Evolutionary conservation across 345 rosid species (phyloP).

Genomic region (Durio zibethinus): DNA sequence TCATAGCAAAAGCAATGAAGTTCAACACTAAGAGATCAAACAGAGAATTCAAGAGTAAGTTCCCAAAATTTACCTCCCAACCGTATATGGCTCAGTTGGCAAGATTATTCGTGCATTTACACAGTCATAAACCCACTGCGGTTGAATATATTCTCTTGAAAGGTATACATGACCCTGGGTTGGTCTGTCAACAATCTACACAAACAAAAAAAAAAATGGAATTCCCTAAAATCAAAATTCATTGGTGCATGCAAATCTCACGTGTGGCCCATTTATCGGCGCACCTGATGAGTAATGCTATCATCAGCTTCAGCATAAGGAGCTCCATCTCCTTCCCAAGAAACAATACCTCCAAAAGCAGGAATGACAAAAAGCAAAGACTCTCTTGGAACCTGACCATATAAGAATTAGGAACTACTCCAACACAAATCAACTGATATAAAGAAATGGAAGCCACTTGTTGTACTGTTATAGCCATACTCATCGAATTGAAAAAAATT

Average conservation of each 20-base stretch:
- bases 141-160: constrained; percentile 85
- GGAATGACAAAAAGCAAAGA: constrained; percentile 83
- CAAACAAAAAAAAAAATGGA: constrained; percentile 3
- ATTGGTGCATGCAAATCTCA: not conserved
- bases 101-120: constrained; percentile 73
- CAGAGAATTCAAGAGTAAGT: not conserved
- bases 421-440: not conserved
- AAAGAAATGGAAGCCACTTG: not conserved
- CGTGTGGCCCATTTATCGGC: constrained; percentile 5
- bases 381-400: constrained; percentile 86
- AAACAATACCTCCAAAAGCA: constrained; percentile 89
- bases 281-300: constrained; percentile 89
- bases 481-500: not conserved
- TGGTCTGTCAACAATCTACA: constrained; percentile 91
- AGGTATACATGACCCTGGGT: constrained; percentile 75
- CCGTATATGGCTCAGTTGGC: constrained; percentile 65
- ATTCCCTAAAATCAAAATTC: not conserved
- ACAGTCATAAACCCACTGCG: constrained; percentile 90
- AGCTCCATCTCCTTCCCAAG: constrained; percentile 97
- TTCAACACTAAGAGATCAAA: not conserved
- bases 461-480: not conserved
- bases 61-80: constrained; percentile 59
- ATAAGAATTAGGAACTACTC: not conserved
- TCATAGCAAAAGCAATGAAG: not conserved
- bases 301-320: constrained; percentile 75